Base-by-base conservation (phyloP, 148 eudicot genomes). In the Beta vulgaris region DNA sequence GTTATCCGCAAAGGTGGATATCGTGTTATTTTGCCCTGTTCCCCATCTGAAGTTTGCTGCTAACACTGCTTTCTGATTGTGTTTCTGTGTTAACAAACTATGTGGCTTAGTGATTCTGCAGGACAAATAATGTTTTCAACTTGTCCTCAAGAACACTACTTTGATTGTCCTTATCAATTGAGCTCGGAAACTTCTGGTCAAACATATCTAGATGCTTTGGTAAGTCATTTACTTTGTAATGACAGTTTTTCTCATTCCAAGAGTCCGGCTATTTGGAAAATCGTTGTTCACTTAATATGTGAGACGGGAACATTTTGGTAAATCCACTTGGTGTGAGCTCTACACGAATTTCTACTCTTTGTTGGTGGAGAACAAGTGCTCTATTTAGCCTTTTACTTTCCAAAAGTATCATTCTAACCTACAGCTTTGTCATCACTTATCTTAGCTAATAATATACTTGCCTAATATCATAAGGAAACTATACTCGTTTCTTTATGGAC, bases 161-260 rank as follows among this genome's bases (percentile, higher is more conserved):
- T 95, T 76, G 98, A 95, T 65, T 95, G 98, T 71, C 98, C 98
- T 37, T 95, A 89, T 80, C 98, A 95, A 80, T 73, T 95, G 86
- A 95, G 98, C 86, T 95, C 98, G 31, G 93, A 95, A 78, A 79
- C 79, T 35, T 85, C 87, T 76, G 82, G 87, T 74, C 97, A 95
- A 74, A 95, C 98, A 29, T 92, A 92, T 74, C 84, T 86, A 42
- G 97, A 95, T 82, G 97, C 98, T 28, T 75, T 85, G 90, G 98
- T 95, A 82, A 69, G 85, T 63, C 40, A 3, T 23, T 57, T 55
- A 48, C 12, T 28, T 25, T 16, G 35, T 36, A 59, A 31, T n/a
- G 15, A 9, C 43, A 3, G 6, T 39, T 39, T 39, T 39, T 9
- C 28, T 72, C 31, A 28, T 65, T 53, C 31, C 63, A 43, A 18